Base-by-base conservation (phyloP, 1,284 basidiomycete genomes). In the Heterobasidion parviporum region DNA sequence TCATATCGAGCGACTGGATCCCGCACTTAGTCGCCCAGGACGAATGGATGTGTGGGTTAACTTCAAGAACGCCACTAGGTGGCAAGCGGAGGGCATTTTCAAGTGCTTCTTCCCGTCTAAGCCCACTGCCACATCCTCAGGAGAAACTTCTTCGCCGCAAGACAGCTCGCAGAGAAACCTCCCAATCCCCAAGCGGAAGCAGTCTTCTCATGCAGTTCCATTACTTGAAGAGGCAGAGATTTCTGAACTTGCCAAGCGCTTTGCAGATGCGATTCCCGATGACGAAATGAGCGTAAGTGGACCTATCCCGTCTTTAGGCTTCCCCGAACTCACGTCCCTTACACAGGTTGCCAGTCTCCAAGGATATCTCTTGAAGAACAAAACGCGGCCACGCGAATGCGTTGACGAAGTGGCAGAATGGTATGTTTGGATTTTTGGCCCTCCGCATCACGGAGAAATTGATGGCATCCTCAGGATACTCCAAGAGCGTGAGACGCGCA, bases 21-120 rank as follows among this genome's bases (percentile, higher is more conserved):
- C 89, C 50, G 88, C 88, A 15, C 74, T 91, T 49, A 88, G 84
- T 68, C 79, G 87, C 20, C 87, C 88, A 36, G 89, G 89, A 55
- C 85, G 89, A 54, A 90, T 91, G 88, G 89, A 92, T 63, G 89
- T 92, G 14, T 91, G 89, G 89, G 80, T 91, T 43, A 89, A 92
- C 74, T 92, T 92, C 71, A 87, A 86, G 57, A 85, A 92, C 64
- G 90, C 91, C 8, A 90, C 86, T 7, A 90, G 87, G 66, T 87
- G 84, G 82, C 90, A 93, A 66, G 90, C 89, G 32, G 88, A 91
- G 70, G 89, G 87, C 54, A 89, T 92, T 67, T 94, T 92, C 82
- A 89, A 91, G 68, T 90, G 89, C 68, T 94, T 93, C 80, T 93
- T 92, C 83, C 90, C 90, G 1, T 83, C 68, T 67, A 83, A 81